Percentiles rank a stretch among this genome's conserved stretches.
These are phyloP conservation scores for Cercospora citrullina DNA, from an alignment of 2,329 filamentous ascomycete species.

Conservation along the genomic window DNA sequence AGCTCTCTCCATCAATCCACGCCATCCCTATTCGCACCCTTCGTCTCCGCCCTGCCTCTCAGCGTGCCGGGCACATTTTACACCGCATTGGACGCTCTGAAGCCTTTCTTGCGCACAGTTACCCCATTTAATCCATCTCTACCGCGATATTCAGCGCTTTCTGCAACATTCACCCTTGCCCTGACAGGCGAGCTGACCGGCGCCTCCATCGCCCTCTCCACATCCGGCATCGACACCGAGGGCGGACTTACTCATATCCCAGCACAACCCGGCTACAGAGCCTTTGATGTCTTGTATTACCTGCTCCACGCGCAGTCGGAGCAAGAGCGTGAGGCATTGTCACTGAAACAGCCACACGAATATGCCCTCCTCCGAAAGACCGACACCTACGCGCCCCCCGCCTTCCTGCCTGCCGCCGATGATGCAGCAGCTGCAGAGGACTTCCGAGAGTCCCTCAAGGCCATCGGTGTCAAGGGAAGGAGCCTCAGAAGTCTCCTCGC, in stretches of 20 bases:
- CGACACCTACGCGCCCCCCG: constrained; percentile 79
- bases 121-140: constrained; percentile 87
- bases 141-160: constrained; percentile 75
- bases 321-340: constrained; percentile 84
- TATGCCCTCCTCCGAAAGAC: constrained; percentile 81
- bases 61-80: constrained; percentile 73
- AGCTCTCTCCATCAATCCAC: constrained; percentile 87
- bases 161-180: constrained; percentile 77
- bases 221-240: constrained; percentile 81
- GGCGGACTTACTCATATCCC: constrained; percentile 81
- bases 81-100: constrained; percentile 76
- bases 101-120: constrained; percentile 82
- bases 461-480: constrained; percentile 89
- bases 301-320: constrained; percentile 79
- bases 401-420: constrained; percentile 87
- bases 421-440: constrained; percentile 92
- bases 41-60: constrained; percentile 77
- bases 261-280: constrained; percentile 75
- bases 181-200: constrained; percentile 76
- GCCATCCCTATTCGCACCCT: constrained; percentile 79
- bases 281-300: constrained; percentile 98
- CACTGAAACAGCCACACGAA: constrained; percentile 71
- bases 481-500: constrained; percentile 81
- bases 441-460: constrained; percentile 80
- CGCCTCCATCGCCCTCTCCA: constrained; percentile 75